Percentiles rank a stretch among this genome's conserved stretches.
Evolutionary conservation across 192 early-diverging fungal genomes (phyloP).

Genomic region (Coemansia reversa): DNA sequence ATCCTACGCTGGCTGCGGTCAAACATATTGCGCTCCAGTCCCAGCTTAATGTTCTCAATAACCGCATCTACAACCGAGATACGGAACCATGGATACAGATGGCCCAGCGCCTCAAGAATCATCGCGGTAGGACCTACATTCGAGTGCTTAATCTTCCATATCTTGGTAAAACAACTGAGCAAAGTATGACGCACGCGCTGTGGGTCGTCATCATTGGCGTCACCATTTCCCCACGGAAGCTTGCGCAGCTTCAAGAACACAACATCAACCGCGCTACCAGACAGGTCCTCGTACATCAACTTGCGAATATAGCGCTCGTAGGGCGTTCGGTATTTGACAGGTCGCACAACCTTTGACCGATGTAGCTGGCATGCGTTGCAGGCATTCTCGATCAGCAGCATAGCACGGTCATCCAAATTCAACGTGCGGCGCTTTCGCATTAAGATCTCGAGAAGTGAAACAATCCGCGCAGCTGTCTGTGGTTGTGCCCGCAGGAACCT

Average conservation of each 20-base stretch:
- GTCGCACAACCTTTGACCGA: slow-evolving; percentile 56
- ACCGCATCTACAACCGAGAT: slow-evolving; percentile 82
- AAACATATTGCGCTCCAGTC: slow-evolving; percentile 90
- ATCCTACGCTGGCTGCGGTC: slow-evolving; percentile 91
- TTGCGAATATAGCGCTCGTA: slow-evolving; percentile 89
- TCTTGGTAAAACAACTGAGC: slow-evolving; percentile 78
- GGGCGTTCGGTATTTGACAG: slow-evolving; percentile 72
- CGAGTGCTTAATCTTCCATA: slow-evolving; percentile 92
- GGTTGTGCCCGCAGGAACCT: slow-evolving; percentile 78
- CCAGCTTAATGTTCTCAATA: slow-evolving; percentile 85
- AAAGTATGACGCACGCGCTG: slow-evolving; percentile 59
- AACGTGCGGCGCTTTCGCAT: slow-evolving; percentile 84
- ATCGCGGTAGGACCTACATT: slow-evolving; percentile 84
- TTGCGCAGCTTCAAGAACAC: slow-evolving; percentile 74
- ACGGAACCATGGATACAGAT: slow-evolving; percentile 85
- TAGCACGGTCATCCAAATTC: slow-evolving; percentile 80
- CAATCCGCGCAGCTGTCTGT: slow-evolving; percentile 69
- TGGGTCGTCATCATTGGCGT: slow-evolving; percentile 14
- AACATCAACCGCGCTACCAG: slow-evolving; percentile 67
- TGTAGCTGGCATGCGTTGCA: slow-evolving; percentile 88
- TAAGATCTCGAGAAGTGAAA: slow-evolving; percentile 77
- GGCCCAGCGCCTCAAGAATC: slow-evolving; percentile 71
- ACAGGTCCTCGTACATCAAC: slow-evolving; percentile 81
- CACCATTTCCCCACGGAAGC: slow-evolving; percentile 70
- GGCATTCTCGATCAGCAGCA: slow-evolving; percentile 92